Evolutionary conservation across 2,329 filamentous ascomycete genomes (phyloP), one percentile per base, ranked within the genome.

Genomic region (Magnaporthiopsis incrustans): DNA sequence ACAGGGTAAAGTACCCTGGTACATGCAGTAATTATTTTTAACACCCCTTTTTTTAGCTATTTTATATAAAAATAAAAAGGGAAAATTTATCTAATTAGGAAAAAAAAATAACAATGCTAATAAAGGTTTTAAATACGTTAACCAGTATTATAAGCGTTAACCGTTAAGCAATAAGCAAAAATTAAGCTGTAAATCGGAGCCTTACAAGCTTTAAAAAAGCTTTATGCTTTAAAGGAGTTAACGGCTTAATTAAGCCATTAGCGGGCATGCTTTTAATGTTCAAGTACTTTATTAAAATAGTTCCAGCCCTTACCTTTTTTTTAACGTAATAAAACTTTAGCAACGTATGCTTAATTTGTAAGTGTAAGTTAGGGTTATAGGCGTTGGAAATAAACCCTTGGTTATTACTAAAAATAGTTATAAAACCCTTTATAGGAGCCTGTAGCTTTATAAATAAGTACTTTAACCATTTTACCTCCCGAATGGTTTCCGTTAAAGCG

Each of bases 321-420:
- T 30, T 59, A 15, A 27, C 57, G 8, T 32, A 32, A 32, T 59
- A 8, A 32, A 59, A 59, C 15, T 59, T 59, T 59, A 59, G 33
- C 27, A 59, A 18, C 57, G 57, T 59, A 59, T 59, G 18, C 18
- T 59, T 59, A 12, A 7, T 59, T 27, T 3, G 26, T 3, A 7
- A 7, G 18, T 59, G 6, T 27, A 30, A 12, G 26, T 6, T 59
- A 59, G 14, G 26, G n/a, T n/a, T n/a, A n/a, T n/a, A n/a, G n/a
- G n/a, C n/a, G n/a, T n/a, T n/a, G n/a, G n/a, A n/a, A n/a, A 59
- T 59, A 27, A 30, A 59, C 2, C 14, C 7, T 30, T 4, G 0
- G 15, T 59, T 59, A 59, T 59, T 10, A 32, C 57, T 14, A 59
- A 59, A 59, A 59, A 59, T n/a, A 7, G 30, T 14, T 27, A 59